These are phyloP conservation scores for Pseudogymnoascus sp. DNA, from an alignment of 2,329 filamentous ascomycete species.

Conservation along the genomic window DNA sequence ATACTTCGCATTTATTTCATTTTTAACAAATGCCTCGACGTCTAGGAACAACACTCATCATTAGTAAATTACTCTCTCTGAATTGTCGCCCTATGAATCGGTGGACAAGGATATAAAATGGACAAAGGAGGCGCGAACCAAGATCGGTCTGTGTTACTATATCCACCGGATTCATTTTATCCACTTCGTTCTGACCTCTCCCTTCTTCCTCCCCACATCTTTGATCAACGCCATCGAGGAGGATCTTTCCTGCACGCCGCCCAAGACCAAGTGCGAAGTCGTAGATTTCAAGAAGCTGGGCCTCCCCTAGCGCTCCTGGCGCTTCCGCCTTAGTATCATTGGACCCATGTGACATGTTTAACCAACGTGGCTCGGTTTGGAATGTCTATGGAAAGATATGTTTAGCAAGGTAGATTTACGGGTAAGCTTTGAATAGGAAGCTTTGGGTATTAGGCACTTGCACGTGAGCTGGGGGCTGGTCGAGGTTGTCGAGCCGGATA, in stretches of 20 bases:
- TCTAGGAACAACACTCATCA: constrained; percentile 36
- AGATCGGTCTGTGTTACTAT: constrained; percentile 71
- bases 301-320: constrained; percentile 17
- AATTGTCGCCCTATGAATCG: not conserved
- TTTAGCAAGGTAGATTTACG: not conserved
- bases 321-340: not conserved
- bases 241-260: constrained; percentile 59
- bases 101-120: constrained; percentile 12
- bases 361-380: not conserved
- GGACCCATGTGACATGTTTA: constrained; percentile 8
- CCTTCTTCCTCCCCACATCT: constrained; percentile 37
- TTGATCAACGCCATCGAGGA: constrained; percentile 54
- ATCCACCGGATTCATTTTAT: constrained; percentile 71
- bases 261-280: constrained; percentile 62
- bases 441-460: not conserved
- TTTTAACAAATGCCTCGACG: constrained; percentile 62
- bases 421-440: not conserved
- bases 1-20: constrained; percentile 49
- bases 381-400: constrained; percentile 1
- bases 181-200: constrained; percentile 28
- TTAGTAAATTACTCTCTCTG: constrained; percentile 12
- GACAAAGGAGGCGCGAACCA: constrained; percentile 36
- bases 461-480: not conserved
- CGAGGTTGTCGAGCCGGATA: not conserved
- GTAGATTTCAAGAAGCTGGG: constrained; percentile 57